Base-by-base conservation (phyloP, 352 stramenopile species). In the Pythium sp. region DNA sequence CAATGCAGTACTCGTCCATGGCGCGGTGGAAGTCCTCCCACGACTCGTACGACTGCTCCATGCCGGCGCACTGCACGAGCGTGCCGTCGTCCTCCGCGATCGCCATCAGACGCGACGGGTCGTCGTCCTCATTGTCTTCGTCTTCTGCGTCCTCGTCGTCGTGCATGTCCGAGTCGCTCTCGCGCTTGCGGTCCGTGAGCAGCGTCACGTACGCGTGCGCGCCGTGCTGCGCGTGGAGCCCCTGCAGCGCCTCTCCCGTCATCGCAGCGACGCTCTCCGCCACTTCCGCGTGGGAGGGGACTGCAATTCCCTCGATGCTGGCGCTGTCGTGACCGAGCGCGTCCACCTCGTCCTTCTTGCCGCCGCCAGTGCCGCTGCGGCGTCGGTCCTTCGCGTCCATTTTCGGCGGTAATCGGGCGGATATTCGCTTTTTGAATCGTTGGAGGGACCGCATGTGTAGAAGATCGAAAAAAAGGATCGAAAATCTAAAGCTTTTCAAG, bases 11-110 rank as follows among this genome's bases (percentile, higher is more conserved):
- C 14, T 84, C 80, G 34, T 91, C 86, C 86, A 94, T 94, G 20
- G 82, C 82, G 46, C 76, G 81, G 65, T 94, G 86, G 65, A 94
- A 94, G 36, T 91, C 82, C 53, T 92, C 82, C 86, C 86, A 94
- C 47, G 86, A 94, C 63, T 92, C 86, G 58, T 89, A 94, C 67
- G 79, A 82, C 70, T 89, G 84, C 30, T 94, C 81, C 62, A 94
- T 84, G 14, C 80, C 74, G 28, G 81, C 71, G 58, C 86, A 94
- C 62, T 92, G 84, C 59, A 92, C 77, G 26, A 92, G 72, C 63
- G 82, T 80, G 56, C 76, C 65, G 56, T 88, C 81, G 34, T 91
- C 86, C 8, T 92, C 86, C 0, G 65, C 75, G 26, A 87, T 83
- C 1, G 78, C 70, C 14, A 91, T 60, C 58, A 82, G 80, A 22